Base-by-base conservation (phyloP, 2,329 filamentous ascomycete genomes). In the Aspergillus pseudoviridinutans region DNA sequence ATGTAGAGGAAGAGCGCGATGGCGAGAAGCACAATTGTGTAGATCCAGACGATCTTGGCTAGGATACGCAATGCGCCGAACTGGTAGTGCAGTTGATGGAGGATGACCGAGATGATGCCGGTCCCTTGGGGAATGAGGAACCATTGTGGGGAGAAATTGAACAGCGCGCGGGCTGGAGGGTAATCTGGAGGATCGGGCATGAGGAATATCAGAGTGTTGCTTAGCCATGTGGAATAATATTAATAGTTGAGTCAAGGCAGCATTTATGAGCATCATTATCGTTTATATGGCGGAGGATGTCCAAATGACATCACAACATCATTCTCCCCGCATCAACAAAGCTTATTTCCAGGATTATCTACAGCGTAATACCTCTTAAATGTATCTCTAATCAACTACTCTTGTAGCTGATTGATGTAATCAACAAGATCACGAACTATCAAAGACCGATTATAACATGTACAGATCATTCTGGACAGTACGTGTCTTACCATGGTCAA, bases 111-210 rank as follows among this genome's bases (percentile, higher is more conserved):
- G 7, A 74, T 60, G 55, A 75, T 74, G 25, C 71, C 69, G 2
- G 68, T 76, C 20, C 74, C 74, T 62, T 77, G 74, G 0, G 75
- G 70, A 27, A 76, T 57, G 7, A 76, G 67, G 58, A 78, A 75
- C 71, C 74, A 76, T 60, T 66, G 65, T 9, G 71, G 71, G 1
- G 66, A 66, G 56, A 76, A 76, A 51, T 68, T 68, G 58, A 65
- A 69, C n/a, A 76, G 56, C 2, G 64, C 66, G 4, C 59, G 61
- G 4, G 58, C 62, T 1, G 63, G 22, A 9, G 61, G 50, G n/a
- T 41, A 50, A 1, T 22, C n/a, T 32, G 58, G 62, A 14, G 50
- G 51, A 24, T 22, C 32, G 3, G 32, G 32, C 32, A 38, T 38
- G 27, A 27, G 27, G 27, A 27, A 8, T 1, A 8, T 1, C 8